Base-by-base conservation (phyloP, 495 filamentous ascomycete species). In the Daldinia childiae region DNA sequence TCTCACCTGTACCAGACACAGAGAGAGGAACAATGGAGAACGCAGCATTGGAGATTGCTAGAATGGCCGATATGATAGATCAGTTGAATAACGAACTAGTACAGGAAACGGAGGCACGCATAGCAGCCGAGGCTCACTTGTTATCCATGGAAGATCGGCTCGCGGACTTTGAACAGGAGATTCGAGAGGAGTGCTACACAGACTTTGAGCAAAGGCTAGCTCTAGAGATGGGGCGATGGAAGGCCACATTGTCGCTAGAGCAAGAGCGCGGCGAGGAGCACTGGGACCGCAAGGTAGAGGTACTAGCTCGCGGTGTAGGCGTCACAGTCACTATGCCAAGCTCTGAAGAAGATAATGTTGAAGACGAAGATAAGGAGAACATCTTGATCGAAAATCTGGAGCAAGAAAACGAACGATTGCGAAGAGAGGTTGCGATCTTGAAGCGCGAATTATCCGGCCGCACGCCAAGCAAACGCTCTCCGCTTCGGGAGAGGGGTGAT, bases 251-350 rank as follows among this genome's bases (percentile, higher is more conserved):
- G 84, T 90, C 90, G 32, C 87, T 82, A 14, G 91, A 97, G 78
- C 85, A 89, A 73, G 91, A 93, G 61, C 82, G 87, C 27, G 80
- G 80, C n/a, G 92, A 97, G 43, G 93, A 93, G 77, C 93, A 95
- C 79, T 84, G 96, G 64, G 94, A 98, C 77, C 86, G 87, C 70
- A 99, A 99, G 81, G 85, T 98, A 9, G 95, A 98, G 74, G 87
- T 98, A 24, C 82, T 97, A 55, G 89, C 91, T 54, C 84, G 90
- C 39, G 87, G 88, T 15, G 90, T 95, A 41, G 86, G 86, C 26
- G 66, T 61, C 15, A 69, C 58, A 0, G 64, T 60, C 70, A 79
- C 76, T 38, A 45, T 56, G 39, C 68, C 61, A 0, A 72, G 69
- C 41, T 57, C 51, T 1, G 58, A 69, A 14, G 77, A 77, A 2